These are phyloP conservation scores for Vitis rupestris DNA, from an alignment of 164 flowering plant species.

Conservation along the genomic window DNA sequence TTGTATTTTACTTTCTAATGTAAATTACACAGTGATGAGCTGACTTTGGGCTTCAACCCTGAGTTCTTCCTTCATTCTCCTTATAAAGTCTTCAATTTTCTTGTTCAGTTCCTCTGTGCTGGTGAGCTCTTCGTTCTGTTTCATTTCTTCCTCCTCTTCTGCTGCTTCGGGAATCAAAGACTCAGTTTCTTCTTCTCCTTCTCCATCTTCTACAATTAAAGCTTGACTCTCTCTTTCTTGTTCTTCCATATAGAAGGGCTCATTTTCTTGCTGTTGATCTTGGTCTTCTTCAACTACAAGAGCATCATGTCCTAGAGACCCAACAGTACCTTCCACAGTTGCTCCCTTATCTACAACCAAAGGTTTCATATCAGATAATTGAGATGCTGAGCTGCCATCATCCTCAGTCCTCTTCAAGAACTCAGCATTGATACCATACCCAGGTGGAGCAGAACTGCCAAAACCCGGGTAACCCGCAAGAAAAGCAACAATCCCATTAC, in stretches of 20 bases:
- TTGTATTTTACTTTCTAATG: too few relatives aligned
- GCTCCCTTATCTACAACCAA: not conserved
- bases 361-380: constrained; percentile 8
- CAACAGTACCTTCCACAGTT: not conserved
- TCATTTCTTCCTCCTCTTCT: constrained; percentile 7
- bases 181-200: constrained; percentile 8
- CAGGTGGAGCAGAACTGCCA: constrained; percentile 3
- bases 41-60: constrained; percentile 31
- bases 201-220: constrained; percentile 3
- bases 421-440: not conserved
- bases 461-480: constrained; percentile 31
- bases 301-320: not conserved
- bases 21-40: constrained; percentile 15
- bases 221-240: not conserved
- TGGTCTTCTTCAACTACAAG: not conserved
- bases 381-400: not conserved
- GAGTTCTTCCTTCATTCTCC: constrained; percentile 47
- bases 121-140: constrained; percentile 4
- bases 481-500: constrained; percentile 55
- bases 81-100: constrained; percentile 60
- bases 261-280: not conserved
- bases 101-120: constrained; percentile 48
- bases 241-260: not conserved
- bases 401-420: not conserved
- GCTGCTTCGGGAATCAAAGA: not conserved